Percentiles rank a stretch among this genome's conserved stretches.
Conservation (phyloP, 2,329 filamentous ascomycete genomes). For the Botrytis tulipae region DNA sequence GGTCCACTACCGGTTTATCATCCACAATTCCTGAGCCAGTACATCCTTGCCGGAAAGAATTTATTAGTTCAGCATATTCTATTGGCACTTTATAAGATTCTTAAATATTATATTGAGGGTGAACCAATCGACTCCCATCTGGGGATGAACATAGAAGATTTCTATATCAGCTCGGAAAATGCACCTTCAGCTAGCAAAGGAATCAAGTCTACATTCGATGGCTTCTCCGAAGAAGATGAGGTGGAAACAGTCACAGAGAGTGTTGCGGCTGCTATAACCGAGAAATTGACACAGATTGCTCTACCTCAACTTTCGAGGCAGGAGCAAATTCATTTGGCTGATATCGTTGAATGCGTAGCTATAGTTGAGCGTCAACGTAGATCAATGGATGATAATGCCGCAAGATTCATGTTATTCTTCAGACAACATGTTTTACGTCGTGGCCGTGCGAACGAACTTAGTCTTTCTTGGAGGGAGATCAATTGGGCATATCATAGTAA, state of each 20-base stretch:
- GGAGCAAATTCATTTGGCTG: conserved; percentile 81
- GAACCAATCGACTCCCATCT: conserved; percentile 79
- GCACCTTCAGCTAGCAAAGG: conserved; percentile 28
- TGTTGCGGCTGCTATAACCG: conserved; percentile 67
- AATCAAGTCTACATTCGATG: conserved; percentile 44
- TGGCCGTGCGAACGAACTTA: conserved; percentile 60
- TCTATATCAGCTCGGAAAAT: conserved; percentile 45
- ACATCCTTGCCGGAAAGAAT: conserved; percentile 77
- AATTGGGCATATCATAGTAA: conserved; percentile 81
- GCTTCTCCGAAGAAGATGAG: conserved; percentile 53
- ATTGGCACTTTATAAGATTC: conserved; percentile 65
- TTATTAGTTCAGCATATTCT: conserved; percentile 70
- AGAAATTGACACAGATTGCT: conserved; percentile 71
- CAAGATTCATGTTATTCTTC: conserved; percentile 84
- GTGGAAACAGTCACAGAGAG: conserved; percentile 68
- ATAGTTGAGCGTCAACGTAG: conserved; percentile 82
- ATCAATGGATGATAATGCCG: conserved; percentile 87
- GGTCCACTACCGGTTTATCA: conserved; percentile 88
- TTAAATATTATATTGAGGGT: conserved; percentile 82
- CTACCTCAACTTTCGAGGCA: conserved; percentile 78
- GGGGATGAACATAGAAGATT: conserved; percentile 60
- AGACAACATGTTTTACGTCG: conserved; percentile 73
- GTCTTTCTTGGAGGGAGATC: conserved; percentile 75
- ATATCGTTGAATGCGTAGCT: conserved; percentile 81
- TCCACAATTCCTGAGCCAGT: conserved; percentile 85